Conservation (phyloP, 768 basidiomycete genomes). For the Lactarius akahatsu region DNA sequence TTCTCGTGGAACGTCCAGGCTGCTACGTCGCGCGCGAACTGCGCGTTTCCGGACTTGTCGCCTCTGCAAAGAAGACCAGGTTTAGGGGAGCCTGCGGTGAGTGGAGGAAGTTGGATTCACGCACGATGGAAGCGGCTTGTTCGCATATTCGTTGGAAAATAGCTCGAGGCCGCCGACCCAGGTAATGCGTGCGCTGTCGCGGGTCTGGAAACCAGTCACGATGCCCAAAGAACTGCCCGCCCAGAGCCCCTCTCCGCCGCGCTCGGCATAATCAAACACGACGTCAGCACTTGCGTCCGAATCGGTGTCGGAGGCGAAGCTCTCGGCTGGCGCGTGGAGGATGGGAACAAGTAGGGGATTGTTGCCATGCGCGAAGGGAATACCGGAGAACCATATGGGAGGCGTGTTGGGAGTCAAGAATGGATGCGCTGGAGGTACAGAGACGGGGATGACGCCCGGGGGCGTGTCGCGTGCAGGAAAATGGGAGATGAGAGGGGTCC, state of each 20-base stretch:
- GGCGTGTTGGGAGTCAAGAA: conserved; percentile 49
- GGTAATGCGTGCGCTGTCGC: conserved; percentile 69
- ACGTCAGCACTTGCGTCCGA: conserved; percentile 57
- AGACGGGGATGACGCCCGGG: conserved; percentile 63
- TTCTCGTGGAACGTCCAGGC: conserved; percentile 92
- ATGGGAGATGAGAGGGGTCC: conserved; percentile 81
- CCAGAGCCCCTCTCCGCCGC: conserved; percentile 77
- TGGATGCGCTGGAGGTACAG: conserved; percentile 44
- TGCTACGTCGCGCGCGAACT: conserved; percentile 70
- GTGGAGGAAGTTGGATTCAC: conserved; percentile 33
- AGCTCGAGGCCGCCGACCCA: conserved; percentile 81
- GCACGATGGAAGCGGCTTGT: conserved; percentile 59
- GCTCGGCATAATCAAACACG: conserved; percentile 68
- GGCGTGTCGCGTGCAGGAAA: conserved; percentile 73
- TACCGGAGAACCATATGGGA: conserved; percentile 76
- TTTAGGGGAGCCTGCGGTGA: conserved; percentile 10
- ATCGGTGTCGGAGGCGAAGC: conserved; percentile 71
- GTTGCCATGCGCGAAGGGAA: conserved; percentile 59
- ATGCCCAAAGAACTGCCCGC: conserved; percentile 75
- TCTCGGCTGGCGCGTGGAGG: conserved; percentile 70
- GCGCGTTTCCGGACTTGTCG: conserved; percentile 67
- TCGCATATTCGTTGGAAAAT: conserved; percentile 73
- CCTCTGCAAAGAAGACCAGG: conserved; percentile 41
- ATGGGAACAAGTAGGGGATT: conserved; percentile 85
- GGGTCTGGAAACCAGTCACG: conserved; percentile 88